Base-by-base conservation (phyloP, 1,284 basidiomycete species). In the Puccinia triticina region DNA sequence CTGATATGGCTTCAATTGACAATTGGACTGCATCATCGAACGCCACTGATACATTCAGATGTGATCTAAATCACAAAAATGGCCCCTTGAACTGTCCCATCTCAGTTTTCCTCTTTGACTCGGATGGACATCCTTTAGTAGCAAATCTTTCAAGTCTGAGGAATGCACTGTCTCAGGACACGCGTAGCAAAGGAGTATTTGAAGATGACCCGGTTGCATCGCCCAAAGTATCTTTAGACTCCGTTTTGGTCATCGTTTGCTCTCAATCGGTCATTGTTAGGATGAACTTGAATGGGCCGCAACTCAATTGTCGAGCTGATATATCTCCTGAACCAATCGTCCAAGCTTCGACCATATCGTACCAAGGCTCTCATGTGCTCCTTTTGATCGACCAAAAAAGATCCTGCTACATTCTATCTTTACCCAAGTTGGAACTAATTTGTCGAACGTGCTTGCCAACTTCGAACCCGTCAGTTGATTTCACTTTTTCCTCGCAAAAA, bases 1-100 rank as follows among this genome's bases (percentile, higher is more conserved):
- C 80, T 53, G 57, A 82, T 67, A 66, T 75, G 80, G 74, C 40
- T 40, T 77, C 74, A 10, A 76, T 82, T 43, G 80, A 82, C 46
- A 76, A 64, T 82, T 82, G 80, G 80, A 75, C 14, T 43, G 80
- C 79, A 50, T 43, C 57, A 23, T 29, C 53, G 7, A 61, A 29
- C n/a, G 29, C 53, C 16, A 26, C 40, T 50, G 79, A 81, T 61
- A 59, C 43, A 29, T 57, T 81, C 32, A 57, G 40, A 64, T 57
- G 32, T 37, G 79, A 81, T 32, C 32, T 43, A 46, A 23, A 37
- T 37, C 50, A 73, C 57, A 72, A 81, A 48, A 67, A 50, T 26
- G 18, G 29, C 37, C n/a, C 74, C 3, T 14, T 18, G 11, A 57
- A 76, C 43, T n/a, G 26, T 40, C 72, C 73, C 5, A 67, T 82